Base-by-base conservation (phyloP, 768 basidiomycete genomes). In the Rhizopogon vulgaris region DNA sequence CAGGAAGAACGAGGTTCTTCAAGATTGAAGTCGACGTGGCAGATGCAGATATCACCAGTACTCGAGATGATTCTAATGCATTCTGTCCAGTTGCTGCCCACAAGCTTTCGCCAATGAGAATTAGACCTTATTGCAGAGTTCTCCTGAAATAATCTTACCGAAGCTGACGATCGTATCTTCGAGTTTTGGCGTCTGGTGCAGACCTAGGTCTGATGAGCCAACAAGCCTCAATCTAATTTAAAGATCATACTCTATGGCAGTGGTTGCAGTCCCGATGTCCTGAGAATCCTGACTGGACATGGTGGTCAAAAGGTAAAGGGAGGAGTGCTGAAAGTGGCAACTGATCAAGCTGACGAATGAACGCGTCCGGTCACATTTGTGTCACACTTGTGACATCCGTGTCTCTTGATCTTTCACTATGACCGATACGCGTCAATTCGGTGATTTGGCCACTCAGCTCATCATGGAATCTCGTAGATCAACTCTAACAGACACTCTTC, bases 1-100 rank as follows among this genome's bases (percentile, higher is more conserved):
- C 95, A 2, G 96, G 96, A 7, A 98, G 81, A 37, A 98, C 93
- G 55, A 98, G 85, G 64, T 98, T 98, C 78, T 99, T 98, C 51
- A 99, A 78, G 58, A 90, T 82, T 43, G 90, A 86, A 30, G 93
- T 90, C 2, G 89, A 84, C 1, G 94, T 91, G 0, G 92, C 91
- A 22, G 84, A 83, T 0, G 75, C 85, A 38, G 85, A 86, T 52
- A 97, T 69, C 58, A 96, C 82, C 28, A 98, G 78, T 39, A 97
- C 75, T 42, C 85, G 80, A 11, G 93, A 78, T 3, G 83, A 76
- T 68, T 98, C 94, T 52, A 98, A 85, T 0, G 92, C 92, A 24
- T 75, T 72, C 68, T 99, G 95, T 4, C 95, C 96, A 1, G 87
- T 82, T 2, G 90, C 82, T 10, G 94, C 95, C 95, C 95, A 99